Conservation (phyloP, 1,284 basidiomycete genomes). For the Afroboletus lepidellus region DNA sequence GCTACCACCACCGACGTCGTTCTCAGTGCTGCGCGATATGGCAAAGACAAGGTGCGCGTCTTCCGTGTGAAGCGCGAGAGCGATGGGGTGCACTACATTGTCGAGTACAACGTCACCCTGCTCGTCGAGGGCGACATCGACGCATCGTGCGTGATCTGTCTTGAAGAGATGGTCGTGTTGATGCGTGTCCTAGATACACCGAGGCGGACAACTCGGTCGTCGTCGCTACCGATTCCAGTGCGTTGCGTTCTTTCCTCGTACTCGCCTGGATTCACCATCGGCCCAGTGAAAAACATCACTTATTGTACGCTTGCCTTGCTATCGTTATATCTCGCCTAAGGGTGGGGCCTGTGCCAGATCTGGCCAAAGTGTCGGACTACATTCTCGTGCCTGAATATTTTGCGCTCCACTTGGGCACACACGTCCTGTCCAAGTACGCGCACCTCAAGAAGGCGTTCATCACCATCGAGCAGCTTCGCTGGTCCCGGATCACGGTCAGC, state of each 20-base stretch:
- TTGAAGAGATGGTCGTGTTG: not conserved
- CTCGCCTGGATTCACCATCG: not conserved
- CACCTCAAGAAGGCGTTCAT: constrained; percentile 78
- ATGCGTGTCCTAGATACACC: constrained; percentile 58
- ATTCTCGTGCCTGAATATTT: constrained; percentile 83
- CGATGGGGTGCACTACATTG: constrained; percentile 60
- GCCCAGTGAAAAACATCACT: constrained; percentile 86
- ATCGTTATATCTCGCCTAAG: not conserved
- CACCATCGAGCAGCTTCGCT: constrained; percentile 80
- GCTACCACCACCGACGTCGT: constrained; percentile 8
- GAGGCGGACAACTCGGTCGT: constrained; percentile 82
- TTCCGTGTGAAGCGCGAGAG: constrained; percentile 80
- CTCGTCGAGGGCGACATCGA: constrained; percentile 82
- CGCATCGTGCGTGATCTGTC: constrained; percentile 47
- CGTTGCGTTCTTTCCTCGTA: constrained; percentile 28
- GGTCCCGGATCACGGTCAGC: constrained; percentile 74
- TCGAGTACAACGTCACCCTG: constrained; percentile 78
- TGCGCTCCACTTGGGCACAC: constrained; percentile 82
- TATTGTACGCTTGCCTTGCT: constrained; percentile 58
- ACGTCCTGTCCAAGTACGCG: constrained; percentile 82
- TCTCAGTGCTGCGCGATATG: constrained; percentile 65
- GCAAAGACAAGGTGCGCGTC: constrained; percentile 86
- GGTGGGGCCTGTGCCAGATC: constrained; percentile 47
- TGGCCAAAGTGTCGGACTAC: constrained; percentile 86
- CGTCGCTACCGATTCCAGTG: constrained; percentile 87